Conservation (phyloP, 2,329 filamentous ascomycete genomes). For the Fusarium sp. region DNA sequence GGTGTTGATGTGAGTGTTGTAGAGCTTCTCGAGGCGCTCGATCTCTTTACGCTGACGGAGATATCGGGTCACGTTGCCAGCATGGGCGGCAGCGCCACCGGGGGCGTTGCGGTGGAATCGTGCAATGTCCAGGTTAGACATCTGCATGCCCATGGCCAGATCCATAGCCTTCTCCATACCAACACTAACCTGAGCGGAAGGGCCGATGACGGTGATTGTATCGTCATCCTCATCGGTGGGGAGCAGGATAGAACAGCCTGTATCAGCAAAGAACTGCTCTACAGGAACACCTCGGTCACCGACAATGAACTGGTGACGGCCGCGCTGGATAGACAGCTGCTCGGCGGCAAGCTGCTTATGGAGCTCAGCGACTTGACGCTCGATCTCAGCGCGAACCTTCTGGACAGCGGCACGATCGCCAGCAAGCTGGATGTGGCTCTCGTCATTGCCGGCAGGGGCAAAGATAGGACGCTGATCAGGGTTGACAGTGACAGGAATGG, state of each 20-base stretch:
- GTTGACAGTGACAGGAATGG: conserved; percentile 72
- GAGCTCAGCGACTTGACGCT: conserved; percentile 81
- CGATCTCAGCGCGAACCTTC: conserved; percentile 82
- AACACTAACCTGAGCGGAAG: conserved; percentile 76
- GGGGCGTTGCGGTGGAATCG: conserved; percentile 82
- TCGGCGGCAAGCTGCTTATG: conserved; percentile 81
- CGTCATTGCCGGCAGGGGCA: conserved; percentile 71
- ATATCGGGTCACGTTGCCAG: conserved; percentile 88
- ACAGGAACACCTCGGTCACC: conserved; percentile 83
- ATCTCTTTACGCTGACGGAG: conserved; percentile 85
- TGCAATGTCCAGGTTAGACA: conserved; percentile 84
- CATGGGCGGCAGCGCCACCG: conserved; percentile 80
- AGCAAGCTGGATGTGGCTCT: conserved; percentile 84
- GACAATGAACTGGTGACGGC: conserved; percentile 94
- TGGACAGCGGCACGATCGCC: conserved; percentile 88
- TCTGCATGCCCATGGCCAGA: conserved; percentile 87
- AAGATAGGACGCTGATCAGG: conserved; percentile 78
- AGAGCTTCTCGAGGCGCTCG: conserved; percentile 81
- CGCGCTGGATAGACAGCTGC: conserved; percentile 84
- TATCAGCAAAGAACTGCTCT: conserved; percentile 89
- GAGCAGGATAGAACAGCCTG: conserved; percentile 88
- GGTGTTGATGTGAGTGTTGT: conserved; percentile 89
- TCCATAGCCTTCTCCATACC: conserved; percentile 89
- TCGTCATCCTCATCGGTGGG: conserved; percentile 84
- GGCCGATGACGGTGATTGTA: conserved; percentile 86